phyloP scores from a whole-genome alignment of 2,329 filamentous ascomycete species.

The Shiraia sp. region DNA sequence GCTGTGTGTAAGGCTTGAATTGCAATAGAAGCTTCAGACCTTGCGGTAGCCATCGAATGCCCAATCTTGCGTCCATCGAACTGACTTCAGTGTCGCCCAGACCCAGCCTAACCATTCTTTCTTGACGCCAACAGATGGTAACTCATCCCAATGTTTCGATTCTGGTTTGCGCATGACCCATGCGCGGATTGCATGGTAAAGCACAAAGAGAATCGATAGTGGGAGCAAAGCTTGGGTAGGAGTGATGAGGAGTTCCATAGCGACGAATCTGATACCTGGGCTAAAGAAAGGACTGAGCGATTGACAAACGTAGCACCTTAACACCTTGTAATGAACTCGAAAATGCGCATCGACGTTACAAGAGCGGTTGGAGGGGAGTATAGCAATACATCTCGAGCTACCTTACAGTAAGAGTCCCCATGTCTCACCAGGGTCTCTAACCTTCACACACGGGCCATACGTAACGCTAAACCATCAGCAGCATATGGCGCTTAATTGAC shows the following conservation, averaged over 20 bases:
- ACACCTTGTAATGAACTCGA: neutral
- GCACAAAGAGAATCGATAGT: slow-evolving; percentile 13
- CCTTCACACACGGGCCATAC: neutral
- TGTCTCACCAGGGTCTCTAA: slow-evolving; percentile 3
- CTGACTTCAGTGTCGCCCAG: slow-evolving; percentile 11
- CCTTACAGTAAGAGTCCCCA: too few relatives aligned
- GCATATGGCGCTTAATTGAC: neutral
- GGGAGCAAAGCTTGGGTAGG: slow-evolving; percentile 15
- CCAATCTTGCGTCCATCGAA: slow-evolving; percentile 16
- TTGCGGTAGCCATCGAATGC: slow-evolving; percentile 18
- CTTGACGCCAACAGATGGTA: slow-evolving; percentile 11
- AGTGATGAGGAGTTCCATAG: slow-evolving; percentile 19
- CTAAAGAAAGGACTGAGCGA: neutral
- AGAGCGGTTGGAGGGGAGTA: too few relatives aligned
- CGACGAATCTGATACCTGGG: neutral
- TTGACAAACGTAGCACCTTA: neutral
- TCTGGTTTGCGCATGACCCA: slow-evolving; percentile 8
- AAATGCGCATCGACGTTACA: neutral
- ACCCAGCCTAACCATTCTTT: slow-evolving; percentile 17
- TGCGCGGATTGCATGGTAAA: slow-evolving; percentile 12
- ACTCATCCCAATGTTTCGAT: slow-evolving; percentile 14
- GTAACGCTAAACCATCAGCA: neutral
- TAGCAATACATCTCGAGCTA: too few relatives aligned
- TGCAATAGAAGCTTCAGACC: neutral
- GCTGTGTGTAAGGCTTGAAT: neutral